These are phyloP conservation scores for Hanseniaspora valbyensis DNA, from an alignment of 805 yeast genomes.

Conservation along the genomic window DNA sequence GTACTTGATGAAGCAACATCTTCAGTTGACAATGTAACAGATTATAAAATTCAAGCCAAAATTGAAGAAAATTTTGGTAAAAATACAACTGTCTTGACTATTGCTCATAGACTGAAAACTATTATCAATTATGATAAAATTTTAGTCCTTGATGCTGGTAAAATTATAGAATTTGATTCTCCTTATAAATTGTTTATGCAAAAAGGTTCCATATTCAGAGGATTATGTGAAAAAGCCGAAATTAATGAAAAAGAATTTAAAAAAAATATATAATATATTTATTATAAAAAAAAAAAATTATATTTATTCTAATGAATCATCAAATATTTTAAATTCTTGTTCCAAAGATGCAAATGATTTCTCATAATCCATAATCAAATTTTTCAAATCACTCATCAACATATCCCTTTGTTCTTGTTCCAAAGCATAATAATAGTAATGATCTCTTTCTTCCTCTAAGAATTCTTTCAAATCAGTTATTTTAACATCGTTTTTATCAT, in stretches of 20 bases:
- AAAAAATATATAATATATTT: too few relatives aligned
- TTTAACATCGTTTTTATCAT: background rate
- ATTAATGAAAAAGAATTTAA: conserved; percentile 5
- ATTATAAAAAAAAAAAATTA: too few relatives aligned
- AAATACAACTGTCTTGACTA: conserved; percentile 48
- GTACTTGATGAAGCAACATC: conserved; percentile 61
- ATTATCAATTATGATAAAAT: conserved; percentile 44
- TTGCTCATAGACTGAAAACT: conserved; percentile 55
- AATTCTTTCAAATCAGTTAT: conserved; percentile 6
- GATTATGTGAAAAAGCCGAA: conserved; percentile 39
- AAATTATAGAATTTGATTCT: conserved; percentile 38
- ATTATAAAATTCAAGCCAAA: conserved; percentile 45
- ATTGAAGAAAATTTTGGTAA: conserved; percentile 40
- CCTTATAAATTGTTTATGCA: conserved; percentile 36
- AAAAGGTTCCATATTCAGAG: conserved; percentile 37
- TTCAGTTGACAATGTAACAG: conserved; percentile 56
- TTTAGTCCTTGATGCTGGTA: conserved; percentile 45
- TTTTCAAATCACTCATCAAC: conserved; percentile 27
- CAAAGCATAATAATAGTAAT: conserved; percentile 23
- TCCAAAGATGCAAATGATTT: conserved; percentile 19
- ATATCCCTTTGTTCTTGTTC: conserved; percentile 30
- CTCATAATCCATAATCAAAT: conserved; percentile 26
- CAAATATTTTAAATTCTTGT: conserved; percentile 16
- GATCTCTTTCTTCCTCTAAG: conserved; percentile 18
- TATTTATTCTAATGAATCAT: background rate